These are phyloP conservation scores for Ehretia macrophylla DNA, from an alignment of 257 asterid genomes.

Conservation along the genomic window DNA sequence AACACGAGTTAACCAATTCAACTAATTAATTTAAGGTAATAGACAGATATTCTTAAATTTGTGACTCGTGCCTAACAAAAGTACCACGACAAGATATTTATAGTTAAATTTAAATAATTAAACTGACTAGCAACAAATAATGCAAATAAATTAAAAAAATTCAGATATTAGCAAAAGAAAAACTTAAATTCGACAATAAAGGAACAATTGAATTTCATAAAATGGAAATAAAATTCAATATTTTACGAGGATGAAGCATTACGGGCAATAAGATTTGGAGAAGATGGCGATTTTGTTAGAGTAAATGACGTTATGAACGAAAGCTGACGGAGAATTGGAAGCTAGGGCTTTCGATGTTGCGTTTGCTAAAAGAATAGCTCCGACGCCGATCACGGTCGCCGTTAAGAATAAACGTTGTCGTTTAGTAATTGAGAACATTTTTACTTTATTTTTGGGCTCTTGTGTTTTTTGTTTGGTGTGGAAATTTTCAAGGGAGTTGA, in stretches of 20 bases:
- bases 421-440: conserved; percentile 11
- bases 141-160: too few relatives aligned
- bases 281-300: conserved; percentile 81
- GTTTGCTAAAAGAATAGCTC: conserved; percentile 37
- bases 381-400: conserved; percentile 42
- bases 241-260: conserved; percentile 16
- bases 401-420: conserved; percentile 36
- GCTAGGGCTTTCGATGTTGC: conserved; percentile 50
- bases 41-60: too few relatives aligned
- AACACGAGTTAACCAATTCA: too few relatives aligned
- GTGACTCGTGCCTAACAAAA: too few relatives aligned
- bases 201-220: too few relatives aligned
- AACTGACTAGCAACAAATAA: too few relatives aligned
- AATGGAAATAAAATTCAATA: too few relatives aligned
- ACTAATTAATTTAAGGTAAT: too few relatives aligned
- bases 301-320: conserved; percentile 76
- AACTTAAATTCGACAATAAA: too few relatives aligned
- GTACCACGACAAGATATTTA: too few relatives aligned
- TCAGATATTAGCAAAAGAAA: too few relatives aligned
- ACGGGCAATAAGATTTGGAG: conserved; percentile 99
- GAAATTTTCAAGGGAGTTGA: neutral
- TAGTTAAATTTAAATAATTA: too few relatives aligned
- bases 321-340: conserved; percentile 80
- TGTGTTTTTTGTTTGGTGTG: neutral
- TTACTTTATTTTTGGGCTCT: neutral